phyloP scores from a whole-genome alignment of 139 green algal genomes.

The Tetraselmis striata region DNA sequence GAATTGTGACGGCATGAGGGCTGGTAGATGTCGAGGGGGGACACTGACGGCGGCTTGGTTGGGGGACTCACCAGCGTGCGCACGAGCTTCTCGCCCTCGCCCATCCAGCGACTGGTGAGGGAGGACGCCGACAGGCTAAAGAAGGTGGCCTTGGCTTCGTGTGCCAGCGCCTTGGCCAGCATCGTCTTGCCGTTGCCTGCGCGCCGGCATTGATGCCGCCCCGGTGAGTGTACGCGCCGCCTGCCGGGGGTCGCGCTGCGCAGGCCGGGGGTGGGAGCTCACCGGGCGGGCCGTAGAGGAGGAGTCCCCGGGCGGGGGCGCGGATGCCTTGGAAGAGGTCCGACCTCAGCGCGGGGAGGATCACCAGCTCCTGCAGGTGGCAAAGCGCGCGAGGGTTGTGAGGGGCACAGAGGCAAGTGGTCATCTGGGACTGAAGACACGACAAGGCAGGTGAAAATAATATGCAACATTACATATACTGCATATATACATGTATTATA shows the following conservation, averaged over 20 bases:
- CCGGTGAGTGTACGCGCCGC: background rate
- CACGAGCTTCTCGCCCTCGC: constrained; percentile 40
- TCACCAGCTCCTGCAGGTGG: constrained; percentile 62
- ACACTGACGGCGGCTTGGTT: background rate
- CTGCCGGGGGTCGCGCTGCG: background rate
- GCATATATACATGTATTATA: too few relatives aligned
- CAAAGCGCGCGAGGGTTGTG: background rate
- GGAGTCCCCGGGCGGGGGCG: constrained; percentile 63
- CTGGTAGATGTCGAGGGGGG: background rate
- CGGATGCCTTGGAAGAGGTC: constrained; percentile 70
- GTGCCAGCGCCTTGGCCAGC: constrained; percentile 54
- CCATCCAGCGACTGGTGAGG: constrained; percentile 68
- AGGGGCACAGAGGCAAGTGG: background rate
- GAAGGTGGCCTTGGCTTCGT: constrained; percentile 62
- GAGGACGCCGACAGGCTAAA: constrained; percentile 77
- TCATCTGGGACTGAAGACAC: too few relatives aligned
- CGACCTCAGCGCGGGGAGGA: constrained; percentile 52
- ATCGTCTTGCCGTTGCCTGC: constrained; percentile 28
- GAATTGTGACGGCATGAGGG: too few relatives aligned
- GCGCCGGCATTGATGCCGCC: background rate
- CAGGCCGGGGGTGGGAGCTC: background rate
- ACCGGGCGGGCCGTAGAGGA: constrained; percentile 77
- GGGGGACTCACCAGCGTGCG: constrained; percentile 29
- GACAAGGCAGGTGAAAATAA: too few relatives aligned
- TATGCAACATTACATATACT: too few relatives aligned